Percentiles rank a stretch among this genome's conserved stretches.
These are phyloP conservation scores for Blepharisma stoltei DNA, from an alignment of 73 alveolate species.

Conservation along the genomic window DNA sequence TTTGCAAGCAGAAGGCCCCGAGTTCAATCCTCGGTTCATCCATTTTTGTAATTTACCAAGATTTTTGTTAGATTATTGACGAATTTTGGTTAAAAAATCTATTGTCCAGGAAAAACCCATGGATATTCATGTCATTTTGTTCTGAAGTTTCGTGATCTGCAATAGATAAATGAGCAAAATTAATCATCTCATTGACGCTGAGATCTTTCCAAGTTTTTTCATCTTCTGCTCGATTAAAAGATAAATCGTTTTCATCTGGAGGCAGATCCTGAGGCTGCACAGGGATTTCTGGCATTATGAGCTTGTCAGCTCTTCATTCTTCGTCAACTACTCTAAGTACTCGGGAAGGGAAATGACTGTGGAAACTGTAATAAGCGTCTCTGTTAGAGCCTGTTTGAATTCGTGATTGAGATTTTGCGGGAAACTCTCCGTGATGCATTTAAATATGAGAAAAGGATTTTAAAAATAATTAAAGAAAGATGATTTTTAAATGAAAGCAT, in stretches of 20 bases:
- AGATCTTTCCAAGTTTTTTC: background rate
- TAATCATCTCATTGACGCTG: background rate
- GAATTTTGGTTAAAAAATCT: background rate
- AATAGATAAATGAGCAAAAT: background rate
- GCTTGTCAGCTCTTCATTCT: background rate
- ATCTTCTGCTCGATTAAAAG: background rate
- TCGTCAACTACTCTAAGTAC: background rate
- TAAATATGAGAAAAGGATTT: no score
- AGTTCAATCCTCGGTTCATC: no score
- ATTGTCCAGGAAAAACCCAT: background rate
- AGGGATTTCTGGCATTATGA: background rate
- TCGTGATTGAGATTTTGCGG: no score
- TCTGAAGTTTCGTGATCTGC: conserved; percentile 4
- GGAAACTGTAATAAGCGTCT: background rate
- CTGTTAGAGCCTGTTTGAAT: background rate
- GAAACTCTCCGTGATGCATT: no score
- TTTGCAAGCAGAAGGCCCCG: no score
- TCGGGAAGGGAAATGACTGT: background rate
- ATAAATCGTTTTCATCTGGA: background rate
- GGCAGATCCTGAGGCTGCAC: background rate
- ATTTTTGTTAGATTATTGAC: background rate
- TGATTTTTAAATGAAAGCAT: no score
- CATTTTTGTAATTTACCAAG: no score
- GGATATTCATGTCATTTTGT: background rate
- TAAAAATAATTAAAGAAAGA: no score